Evolutionary conservation across 257 asterid genomes (phyloP).

Genomic region (Solanum virginianum): DNA sequence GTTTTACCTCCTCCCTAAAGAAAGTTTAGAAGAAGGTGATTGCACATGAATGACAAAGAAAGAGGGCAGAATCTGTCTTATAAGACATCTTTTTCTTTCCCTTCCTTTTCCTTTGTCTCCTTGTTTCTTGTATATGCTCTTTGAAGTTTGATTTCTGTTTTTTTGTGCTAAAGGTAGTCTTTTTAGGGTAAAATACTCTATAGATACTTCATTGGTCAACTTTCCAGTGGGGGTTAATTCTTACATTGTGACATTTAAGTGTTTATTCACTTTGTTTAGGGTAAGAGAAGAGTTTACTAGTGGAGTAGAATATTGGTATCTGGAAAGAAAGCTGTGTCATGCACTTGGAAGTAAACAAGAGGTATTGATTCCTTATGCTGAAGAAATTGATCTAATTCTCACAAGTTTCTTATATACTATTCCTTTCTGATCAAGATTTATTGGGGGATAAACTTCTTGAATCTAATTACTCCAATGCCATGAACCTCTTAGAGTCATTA

Average conservation of each 20-base stretch:
- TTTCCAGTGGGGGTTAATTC: background rate
- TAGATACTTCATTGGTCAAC: background rate
- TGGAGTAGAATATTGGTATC: constrained; percentile 84
- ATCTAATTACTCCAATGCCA: background rate
- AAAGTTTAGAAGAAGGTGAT: background rate
- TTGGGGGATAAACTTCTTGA: background rate
- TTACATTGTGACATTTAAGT: background rate
- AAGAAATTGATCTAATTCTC: background rate
- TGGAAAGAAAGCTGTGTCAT: constrained; percentile 81
- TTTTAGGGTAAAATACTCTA: background rate
- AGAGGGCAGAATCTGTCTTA: background rate
- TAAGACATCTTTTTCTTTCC: background rate
- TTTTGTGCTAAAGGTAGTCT: background rate
- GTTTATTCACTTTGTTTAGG: constrained; percentile 22
- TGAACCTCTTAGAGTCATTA: background rate
- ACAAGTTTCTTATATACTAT: background rate
- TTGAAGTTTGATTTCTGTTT: background rate
- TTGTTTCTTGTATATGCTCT: background rate
- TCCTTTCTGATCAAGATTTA: background rate
- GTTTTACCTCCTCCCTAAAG: background rate
- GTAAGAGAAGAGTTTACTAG: constrained; percentile 52
- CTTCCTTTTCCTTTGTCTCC: background rate
- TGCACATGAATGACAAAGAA: background rate
- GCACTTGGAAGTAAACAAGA: constrained; percentile 37
- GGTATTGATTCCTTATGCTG: constrained; percentile 17